Percentiles rank a stretch among this genome's conserved stretches.
These are phyloP conservation scores for Daldinia sp. DNA, from an alignment of 2,329 filamentous ascomycete genomes.

Conservation along the genomic window DNA sequence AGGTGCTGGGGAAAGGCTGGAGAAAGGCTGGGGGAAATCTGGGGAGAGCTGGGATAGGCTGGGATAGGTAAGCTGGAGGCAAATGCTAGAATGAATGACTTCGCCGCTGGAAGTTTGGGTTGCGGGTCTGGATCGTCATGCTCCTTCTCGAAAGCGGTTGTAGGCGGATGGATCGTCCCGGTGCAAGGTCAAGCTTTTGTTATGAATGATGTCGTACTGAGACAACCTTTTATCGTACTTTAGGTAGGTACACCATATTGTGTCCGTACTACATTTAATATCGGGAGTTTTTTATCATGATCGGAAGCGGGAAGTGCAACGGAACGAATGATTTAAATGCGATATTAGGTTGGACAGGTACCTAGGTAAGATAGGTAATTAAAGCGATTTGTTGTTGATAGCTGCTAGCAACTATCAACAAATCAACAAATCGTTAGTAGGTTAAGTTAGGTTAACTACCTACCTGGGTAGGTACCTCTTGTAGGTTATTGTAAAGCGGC, in stretches of 20 bases:
- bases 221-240: neutral
- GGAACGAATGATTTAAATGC: neutral
- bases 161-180: constrained; percentile 15
- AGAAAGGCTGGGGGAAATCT: neutral
- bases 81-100: constrained; percentile 34
- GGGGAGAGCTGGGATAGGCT: neutral
- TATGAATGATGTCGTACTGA: constrained; percentile 15
- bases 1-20: constrained; percentile 5
- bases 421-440: too few species aligned
- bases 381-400: neutral
- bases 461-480: neutral
- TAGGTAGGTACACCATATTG: neutral
- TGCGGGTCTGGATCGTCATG: constrained; percentile 41
- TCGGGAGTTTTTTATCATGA: constrained; percentile 1
- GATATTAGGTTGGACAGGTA: neutral
- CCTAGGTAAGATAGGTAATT: neutral
- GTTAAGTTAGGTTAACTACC: too few species aligned
- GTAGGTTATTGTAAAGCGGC: neutral
- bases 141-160: constrained; percentile 34
- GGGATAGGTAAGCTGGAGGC: neutral
- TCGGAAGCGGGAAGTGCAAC: neutral
- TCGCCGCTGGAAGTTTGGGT: constrained; percentile 32
- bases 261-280: neutral
- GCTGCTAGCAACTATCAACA: too few species aligned
- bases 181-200: constrained; percentile 21